Evolutionary conservation across 768 basidiomycete genomes (phyloP).

Genomic region (Trametes sanguinea): DNA sequence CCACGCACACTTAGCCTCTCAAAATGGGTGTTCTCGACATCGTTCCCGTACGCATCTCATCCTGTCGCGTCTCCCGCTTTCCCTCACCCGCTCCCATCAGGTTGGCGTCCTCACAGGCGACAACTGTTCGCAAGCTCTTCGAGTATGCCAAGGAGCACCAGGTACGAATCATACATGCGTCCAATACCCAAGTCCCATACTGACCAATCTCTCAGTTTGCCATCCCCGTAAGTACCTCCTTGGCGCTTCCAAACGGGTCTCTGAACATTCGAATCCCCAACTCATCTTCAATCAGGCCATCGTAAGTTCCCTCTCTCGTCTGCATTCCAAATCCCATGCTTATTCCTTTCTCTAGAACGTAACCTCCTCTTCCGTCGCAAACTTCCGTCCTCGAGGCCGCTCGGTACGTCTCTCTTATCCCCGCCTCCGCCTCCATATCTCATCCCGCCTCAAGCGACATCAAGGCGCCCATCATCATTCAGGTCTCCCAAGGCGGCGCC

Average conservation of each 20-base stretch:
- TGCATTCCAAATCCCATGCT: neutral
- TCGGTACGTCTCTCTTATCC: slow-evolving; percentile 48
- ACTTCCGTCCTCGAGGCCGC: slow-evolving; percentile 96
- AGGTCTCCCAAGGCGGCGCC: slow-evolving; percentile 95
- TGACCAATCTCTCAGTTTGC: slow-evolving; percentile 57
- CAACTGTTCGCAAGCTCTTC: slow-evolving; percentile 91
- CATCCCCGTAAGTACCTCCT: slow-evolving; percentile 68
- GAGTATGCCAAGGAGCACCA: slow-evolving; percentile 89
- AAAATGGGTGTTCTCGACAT: slow-evolving; percentile 82
- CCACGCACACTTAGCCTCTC: neutral
- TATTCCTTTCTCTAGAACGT: slow-evolving; percentile 65
- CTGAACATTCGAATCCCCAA: neutral
- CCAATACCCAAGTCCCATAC: slow-evolving; percentile 15
- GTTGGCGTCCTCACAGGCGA: slow-evolving; percentile 95
- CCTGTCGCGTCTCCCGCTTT: neutral
- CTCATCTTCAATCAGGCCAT: slow-evolving; percentile 55
- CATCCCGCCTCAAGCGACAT: slow-evolving; percentile 62
- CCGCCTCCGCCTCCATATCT: slow-evolving; percentile 1
- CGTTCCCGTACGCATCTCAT: slow-evolving; percentile 64
- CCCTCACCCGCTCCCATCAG: slow-evolving; percentile 40
- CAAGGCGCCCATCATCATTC: slow-evolving; percentile 97
- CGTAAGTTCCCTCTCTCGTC: slow-evolving; percentile 48
- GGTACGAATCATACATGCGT: slow-evolving; percentile 45
- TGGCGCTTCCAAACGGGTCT: neutral
- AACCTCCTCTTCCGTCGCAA: slow-evolving; percentile 93